Evolutionary conservation across 78 protist genomes (phyloP).

Genomic region (Dictyostelium discoideum): dicty_2.7 NC_007090.3:3065001-3065500

Average conservation of each 20-base stretch:
- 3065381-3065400: background rate
- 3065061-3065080: background rate
- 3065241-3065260: background rate
- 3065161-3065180: background rate
- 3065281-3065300: background rate
- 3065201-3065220: background rate
- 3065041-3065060: slow-evolving; percentile 19
- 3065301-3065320: background rate
- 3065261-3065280: background rate
- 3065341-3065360: background rate
- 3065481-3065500: too few species aligned
- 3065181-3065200: background rate
- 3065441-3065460: background rate
- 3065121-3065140: background rate
- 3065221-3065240: background rate
- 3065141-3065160: background rate
- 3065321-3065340: background rate
- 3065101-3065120: background rate
- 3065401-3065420: background rate
- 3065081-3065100: slow-evolving; percentile 13
- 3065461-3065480: too few species aligned
- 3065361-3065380: background rate
- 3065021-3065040: slow-evolving; percentile 22
- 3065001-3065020: slow-evolving; percentile 8
- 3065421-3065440: too few species aligned